Conservation (phyloP, 495 filamentous ascomycete species). For the Daldinia loculata region DNA sequence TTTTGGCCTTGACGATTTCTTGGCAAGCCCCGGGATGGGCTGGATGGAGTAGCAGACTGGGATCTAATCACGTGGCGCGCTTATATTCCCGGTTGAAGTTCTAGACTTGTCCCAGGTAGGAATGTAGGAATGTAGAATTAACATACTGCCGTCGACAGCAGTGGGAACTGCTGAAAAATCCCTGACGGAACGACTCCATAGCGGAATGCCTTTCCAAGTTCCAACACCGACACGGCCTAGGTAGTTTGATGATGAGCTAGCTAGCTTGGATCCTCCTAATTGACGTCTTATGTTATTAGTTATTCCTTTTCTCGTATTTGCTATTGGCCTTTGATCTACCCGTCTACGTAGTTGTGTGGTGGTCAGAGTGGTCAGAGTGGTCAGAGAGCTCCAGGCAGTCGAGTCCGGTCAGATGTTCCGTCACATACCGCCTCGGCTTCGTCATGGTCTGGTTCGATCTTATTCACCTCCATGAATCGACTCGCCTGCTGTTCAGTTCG, state of each 20-base stretch:
- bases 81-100: conserved; percentile 28
- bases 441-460: conserved; percentile 32
- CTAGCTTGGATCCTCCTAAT: conserved; percentile 25
- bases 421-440: conserved; percentile 18
- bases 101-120: conserved; percentile 42
- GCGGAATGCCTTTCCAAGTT: conserved; percentile 24
- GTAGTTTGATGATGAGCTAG: conserved; percentile 19
- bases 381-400: conserved; percentile 1
- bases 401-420: conserved; percentile 26
- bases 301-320: conserved; percentile 11
- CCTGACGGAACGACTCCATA: conserved; percentile 23
- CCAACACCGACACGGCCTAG: conserved; percentile 33
- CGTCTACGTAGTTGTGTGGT: conserved; percentile 5
- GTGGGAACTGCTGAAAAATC: conserved; percentile 21
- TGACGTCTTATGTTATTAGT: conserved; percentile 11
- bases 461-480: conserved; percentile 34
- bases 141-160: conserved; percentile 21
- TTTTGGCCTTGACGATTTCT: conserved; percentile 17
- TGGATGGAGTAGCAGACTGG: conserved; percentile 9
- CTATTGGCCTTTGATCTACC: background rate
- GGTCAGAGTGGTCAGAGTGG: background rate
- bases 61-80: conserved; percentile 34
- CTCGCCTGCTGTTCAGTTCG: conserved; percentile 13
- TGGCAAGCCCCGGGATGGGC: conserved; percentile 4
- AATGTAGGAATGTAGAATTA: conserved; percentile 37